Evolutionary conservation across 257 asterid species (phyloP), one percentile per base, ranked within the genome.

Genomic region (Forsythia suspensa): DNA sequence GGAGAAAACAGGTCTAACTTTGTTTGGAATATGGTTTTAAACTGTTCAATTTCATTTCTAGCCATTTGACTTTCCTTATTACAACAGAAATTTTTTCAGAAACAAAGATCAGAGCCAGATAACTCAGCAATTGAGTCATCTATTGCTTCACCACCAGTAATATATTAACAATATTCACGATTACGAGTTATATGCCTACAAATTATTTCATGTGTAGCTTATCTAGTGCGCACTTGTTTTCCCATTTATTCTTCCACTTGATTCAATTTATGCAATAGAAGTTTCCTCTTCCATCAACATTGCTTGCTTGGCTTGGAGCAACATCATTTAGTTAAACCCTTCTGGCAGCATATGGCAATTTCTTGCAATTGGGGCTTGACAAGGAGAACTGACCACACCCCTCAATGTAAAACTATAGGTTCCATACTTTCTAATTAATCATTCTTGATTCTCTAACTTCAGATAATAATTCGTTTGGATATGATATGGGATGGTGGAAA

Each of bases 401-500:
- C 18, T 77, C 61, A 68, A 10, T 39, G 39, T 63, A 63, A 39
- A 55, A 66, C 15, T 67, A 16, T 70, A 40, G 44, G 18, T 29
- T 63, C 68, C 48, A 59, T 46, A 71, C 78, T 43, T 51, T 65
- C 77, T 80, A 48, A 72, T 66, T 61, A 38, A 44, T 79, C 10
- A 16, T 70, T 59, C 52, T 38, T 77, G 29, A 40, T 70, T 41
- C 79, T 75, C 38, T 71, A 65, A 18, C 79, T 71, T 70, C 87
- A 95, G 98, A 86, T 83, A 87, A 82, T 80, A 79, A 76, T 57
- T 84, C 98, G 55, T 86, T 86, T 79, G 98, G 96, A 76, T 85
- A 90, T 87, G 88, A 96, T 36, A 87, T 90, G 90, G 98, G 97
- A 51, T 95, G 99, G 99, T 96, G 99, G 99, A 96, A 91, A 85